Evolutionary conservation across 768 basidiomycete species (phyloP), one percentile per base, ranked within the genome.

Genomic region (Coprinopsis marcescibilis): DNA sequence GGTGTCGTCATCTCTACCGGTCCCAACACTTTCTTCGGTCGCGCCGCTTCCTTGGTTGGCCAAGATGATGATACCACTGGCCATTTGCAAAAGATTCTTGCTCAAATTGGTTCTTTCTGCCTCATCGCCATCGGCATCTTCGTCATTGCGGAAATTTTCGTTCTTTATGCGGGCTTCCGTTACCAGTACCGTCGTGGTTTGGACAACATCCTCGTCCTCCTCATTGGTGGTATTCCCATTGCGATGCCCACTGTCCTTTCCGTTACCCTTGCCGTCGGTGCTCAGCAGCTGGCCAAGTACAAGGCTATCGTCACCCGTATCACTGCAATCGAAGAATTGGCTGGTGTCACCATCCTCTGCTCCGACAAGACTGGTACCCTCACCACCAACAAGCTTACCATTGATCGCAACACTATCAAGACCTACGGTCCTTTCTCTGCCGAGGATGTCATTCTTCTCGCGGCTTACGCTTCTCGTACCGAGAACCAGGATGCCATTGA

Each of bases 401-500:
- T 98, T 59, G 95, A 98, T 68, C 85, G 78, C 60, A 75, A 81
- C 58, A 93, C 92, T 51, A 85, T 98, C 64, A 83, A 84, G 57
- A 91, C 89, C 8, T 97, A 97, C 68, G 83, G 85, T 48, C 77
- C 83, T 46, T 93, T 91, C 78, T 80, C 79, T 46, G 73, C 86
- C 29, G 90, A 94, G 36, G 91, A 96, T 53, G 85, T 95, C 58
- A 81, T 96, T 65, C 87, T 93, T 42, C 82, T 94, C 52, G 87
- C 94, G 33, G 94, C 94, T 34, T 97, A 96, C 65, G 90, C 91
- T 29, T 97, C 93, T 45, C 91, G 95, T 64, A 95, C 91, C 32
- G 95, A 98, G 80, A 98, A 98, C 75, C 91, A 94, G 73, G 95
- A 98, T 60, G 95, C 95, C 36, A 98, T 98, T 60, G 95, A 97